phyloP scores from a whole-genome alignment of 192 early-diverging fungal species.

The Neocallimastix lanati region DNA sequence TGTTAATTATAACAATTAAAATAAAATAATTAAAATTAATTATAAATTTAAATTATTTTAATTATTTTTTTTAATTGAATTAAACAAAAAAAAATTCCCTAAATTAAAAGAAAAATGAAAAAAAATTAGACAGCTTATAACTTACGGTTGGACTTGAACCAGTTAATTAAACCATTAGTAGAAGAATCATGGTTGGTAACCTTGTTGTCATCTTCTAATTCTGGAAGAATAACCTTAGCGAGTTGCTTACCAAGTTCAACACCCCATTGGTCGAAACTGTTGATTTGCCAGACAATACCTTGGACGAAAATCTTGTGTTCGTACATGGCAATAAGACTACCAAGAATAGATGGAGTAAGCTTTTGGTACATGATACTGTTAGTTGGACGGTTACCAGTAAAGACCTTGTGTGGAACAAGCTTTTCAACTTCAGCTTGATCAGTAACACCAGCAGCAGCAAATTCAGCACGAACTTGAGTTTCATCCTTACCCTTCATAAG shows the following conservation, averaged over 20 bases:
- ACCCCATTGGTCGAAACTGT: conserved; percentile 86
- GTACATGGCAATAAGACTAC: conserved; percentile 86
- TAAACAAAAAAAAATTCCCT: background rate
- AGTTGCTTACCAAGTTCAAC: conserved; percentile 98
- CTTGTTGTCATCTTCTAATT: conserved; percentile 38
- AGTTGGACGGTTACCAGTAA: conserved; percentile 91
- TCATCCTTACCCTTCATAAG: conserved; percentile 83
- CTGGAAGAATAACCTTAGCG: conserved; percentile 87
- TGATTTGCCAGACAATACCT: conserved; percentile 94
- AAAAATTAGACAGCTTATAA: background rate
- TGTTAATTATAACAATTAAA: no score
- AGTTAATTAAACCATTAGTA: conserved; percentile 96
- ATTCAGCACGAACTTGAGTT: conserved; percentile 60
- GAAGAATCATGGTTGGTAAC: conserved; percentile 72
- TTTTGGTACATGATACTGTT: conserved; percentile 90
- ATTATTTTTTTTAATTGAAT: no score
- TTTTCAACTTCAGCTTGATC: conserved; percentile 13
- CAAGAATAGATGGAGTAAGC: conserved; percentile 75
- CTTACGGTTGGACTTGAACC: conserved; percentile 30
- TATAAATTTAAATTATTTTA: no score
- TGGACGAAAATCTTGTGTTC: conserved; percentile 99
- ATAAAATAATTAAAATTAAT: no score
- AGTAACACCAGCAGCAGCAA: conserved; percentile 38
- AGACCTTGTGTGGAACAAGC: conserved; percentile 87
- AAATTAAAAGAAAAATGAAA: background rate